A percentile compares a stretch with the other conserved stretches of the same genome.
phyloP scores from a whole-genome alignment of 306 rosid genomes.

The Cucurbita ficifolia region DNA sequence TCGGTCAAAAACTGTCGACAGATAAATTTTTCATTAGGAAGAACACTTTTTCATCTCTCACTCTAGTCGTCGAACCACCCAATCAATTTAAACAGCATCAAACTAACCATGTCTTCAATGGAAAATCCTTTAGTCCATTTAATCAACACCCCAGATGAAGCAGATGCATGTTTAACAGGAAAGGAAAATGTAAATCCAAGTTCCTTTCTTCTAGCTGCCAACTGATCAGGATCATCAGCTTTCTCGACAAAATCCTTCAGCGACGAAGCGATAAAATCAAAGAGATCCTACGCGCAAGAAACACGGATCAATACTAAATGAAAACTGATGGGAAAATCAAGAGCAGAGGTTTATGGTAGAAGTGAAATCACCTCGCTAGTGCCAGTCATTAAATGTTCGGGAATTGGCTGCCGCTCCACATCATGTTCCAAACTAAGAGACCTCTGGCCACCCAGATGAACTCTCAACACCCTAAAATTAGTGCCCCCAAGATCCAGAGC shows the following conservation, averaged over 20 bases:
- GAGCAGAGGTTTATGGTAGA: not conserved
- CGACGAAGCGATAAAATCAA: conserved; percentile 68
- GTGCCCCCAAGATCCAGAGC: conserved; percentile 90
- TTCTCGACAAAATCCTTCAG: conserved; percentile 48
- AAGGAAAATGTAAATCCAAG: conserved; percentile 92
- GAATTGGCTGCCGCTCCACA: conserved; percentile 57
- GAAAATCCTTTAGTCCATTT: conserved; percentile 87
- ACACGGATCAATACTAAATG: not conserved
- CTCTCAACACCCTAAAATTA: conserved; percentile 74
- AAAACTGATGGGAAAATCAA: not conserved
- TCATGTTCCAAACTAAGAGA: conserved; percentile 34
- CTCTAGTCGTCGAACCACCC: not conserved
- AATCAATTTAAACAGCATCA: conserved; percentile 10
- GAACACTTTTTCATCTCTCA: conserved; percentile 1
- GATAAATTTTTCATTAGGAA: not conserved
- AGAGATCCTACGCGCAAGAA: conserved; percentile 46
- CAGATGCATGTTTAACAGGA: conserved; percentile 68
- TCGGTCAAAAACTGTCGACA: not conserved
- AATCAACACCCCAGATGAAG: conserved; percentile 65
- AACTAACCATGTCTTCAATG: conserved; percentile 65
- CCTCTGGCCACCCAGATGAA: conserved; percentile 50
- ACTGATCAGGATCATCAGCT: conserved; percentile 33
- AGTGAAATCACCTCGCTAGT: conserved; percentile 48
- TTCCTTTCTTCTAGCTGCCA: conserved; percentile 34
- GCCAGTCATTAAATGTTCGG: conserved; percentile 56